Evolutionary conservation across 768 basidiomycete species (phyloP).

Genomic region (Gautieria morchelliformis): DNA sequence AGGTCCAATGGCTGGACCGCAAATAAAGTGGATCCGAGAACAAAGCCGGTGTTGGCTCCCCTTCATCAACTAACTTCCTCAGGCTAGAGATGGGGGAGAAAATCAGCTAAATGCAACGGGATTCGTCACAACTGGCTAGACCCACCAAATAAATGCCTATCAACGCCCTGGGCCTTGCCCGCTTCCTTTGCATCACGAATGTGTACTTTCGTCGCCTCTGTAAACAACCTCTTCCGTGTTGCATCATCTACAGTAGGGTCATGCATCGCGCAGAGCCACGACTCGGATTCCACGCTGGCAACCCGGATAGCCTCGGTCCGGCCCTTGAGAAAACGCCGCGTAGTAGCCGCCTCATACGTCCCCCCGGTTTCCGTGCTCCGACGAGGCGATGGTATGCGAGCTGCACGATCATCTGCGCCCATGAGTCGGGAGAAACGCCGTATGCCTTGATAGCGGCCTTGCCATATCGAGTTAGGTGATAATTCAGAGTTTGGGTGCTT

Average conservation of each 20-base stretch:
- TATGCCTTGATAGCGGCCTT: constrained; percentile 80
- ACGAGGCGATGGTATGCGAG: constrained; percentile 75
- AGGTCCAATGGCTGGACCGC: constrained; percentile 71
- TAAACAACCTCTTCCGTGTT: constrained; percentile 44
- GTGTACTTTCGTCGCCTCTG: constrained; percentile 55
- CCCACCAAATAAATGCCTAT: constrained; percentile 80
- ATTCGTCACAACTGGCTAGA: neutral
- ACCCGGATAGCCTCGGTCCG: constrained; percentile 91
- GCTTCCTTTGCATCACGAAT: constrained; percentile 54
- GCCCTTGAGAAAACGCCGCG: constrained; percentile 81
- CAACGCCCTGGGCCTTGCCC: constrained; percentile 65
- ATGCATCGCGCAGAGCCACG: constrained; percentile 71
- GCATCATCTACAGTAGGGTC: constrained; percentile 30
- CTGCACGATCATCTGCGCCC: constrained; percentile 90
- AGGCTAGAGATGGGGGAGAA: constrained; percentile 21
- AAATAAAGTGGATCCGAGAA: constrained; percentile 68
- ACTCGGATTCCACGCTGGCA: constrained; percentile 65
- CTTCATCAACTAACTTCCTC: constrained; percentile 52
- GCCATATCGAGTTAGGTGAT: constrained; percentile 66
- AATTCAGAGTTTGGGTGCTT: constrained; percentile 52
- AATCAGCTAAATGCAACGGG: neutral
- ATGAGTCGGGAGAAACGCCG: constrained; percentile 87
- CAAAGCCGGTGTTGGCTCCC: constrained; percentile 57
- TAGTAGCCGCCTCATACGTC: constrained; percentile 94
- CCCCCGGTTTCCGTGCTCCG: constrained; percentile 45